Percentiles rank a stretch among this genome's conserved stretches.
phyloP scores from a whole-genome alignment of 169 alveolate species.

The Plasmodium adleri region DNA sequence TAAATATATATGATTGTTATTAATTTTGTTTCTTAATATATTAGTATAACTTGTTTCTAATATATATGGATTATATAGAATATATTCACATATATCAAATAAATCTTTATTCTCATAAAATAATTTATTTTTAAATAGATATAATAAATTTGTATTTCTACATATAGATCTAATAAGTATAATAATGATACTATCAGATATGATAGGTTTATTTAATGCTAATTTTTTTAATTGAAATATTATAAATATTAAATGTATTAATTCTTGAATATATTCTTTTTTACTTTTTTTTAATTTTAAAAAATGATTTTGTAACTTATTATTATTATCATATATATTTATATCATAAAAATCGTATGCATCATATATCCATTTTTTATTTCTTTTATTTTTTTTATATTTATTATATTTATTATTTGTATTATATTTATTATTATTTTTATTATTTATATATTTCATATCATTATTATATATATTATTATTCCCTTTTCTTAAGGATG shows the following conservation, averaged over 20 bases:
- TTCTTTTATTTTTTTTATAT: conserved; percentile 7
- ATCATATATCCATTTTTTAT: conserved; percentile 29
- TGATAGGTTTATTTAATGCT: conserved; percentile 11
- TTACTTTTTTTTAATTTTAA: conserved; percentile 67
- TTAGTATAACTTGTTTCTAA: conserved; percentile 9
- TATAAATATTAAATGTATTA: conserved; percentile 39
- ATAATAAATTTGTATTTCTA: conserved; percentile 29
- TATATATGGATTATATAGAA: background rate
- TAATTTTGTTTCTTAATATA: background rate
- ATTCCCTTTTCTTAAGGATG: background rate
- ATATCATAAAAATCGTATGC: conserved; percentile 56
- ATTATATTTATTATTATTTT: no score
- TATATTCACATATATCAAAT: conserved; percentile 44
- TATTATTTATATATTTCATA: no score
- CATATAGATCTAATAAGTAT: conserved; percentile 38
- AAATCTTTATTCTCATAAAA: conserved; percentile 32
- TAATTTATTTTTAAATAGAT: conserved; percentile 35
- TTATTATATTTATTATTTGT: no score
- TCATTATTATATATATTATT: background rate
- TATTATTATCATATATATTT: conserved; percentile 44
- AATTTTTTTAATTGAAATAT: conserved; percentile 56
- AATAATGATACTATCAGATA: conserved; percentile 31
- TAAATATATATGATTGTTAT: conserved; percentile 16
- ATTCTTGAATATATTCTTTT: conserved; percentile 55
- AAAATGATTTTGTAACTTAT: conserved; percentile 57